Evolutionary conservation across 2,329 filamentous ascomycete species (phyloP).

Genomic region (Fusarium oxysporum): DNA sequence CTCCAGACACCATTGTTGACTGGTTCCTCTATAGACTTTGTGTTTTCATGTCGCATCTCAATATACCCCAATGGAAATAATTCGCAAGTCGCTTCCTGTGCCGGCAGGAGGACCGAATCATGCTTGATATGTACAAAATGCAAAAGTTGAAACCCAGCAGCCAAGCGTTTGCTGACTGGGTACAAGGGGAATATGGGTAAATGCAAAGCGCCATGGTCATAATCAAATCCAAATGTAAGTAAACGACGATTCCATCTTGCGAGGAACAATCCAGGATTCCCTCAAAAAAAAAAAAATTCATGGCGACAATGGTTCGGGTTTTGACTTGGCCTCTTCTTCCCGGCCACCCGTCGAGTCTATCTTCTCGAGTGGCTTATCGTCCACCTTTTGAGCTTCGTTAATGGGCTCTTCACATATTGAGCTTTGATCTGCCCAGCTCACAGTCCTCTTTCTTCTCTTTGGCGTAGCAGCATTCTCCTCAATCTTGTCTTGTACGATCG

Average conservation of each 20-base stretch:
- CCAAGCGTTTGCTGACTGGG: slow-evolving; percentile 8
- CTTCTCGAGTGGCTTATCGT: slow-evolving; percentile 30
- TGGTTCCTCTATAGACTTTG: slow-evolving; percentile 25
- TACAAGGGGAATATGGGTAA: slow-evolving; percentile 21
- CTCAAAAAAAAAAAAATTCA: too few relatives aligned
- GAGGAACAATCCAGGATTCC: neutral
- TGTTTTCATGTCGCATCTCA: slow-evolving; percentile 34
- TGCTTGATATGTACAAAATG: slow-evolving; percentile 36
- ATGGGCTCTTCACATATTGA: slow-evolving; percentile 31
- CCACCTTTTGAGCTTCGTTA: slow-evolving; percentile 13
- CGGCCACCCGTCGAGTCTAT: slow-evolving; percentile 19
- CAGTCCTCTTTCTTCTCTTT: slow-evolving; percentile 35
- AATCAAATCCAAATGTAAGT: slow-evolving; percentile 5
- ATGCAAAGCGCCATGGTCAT: slow-evolving; percentile 14
- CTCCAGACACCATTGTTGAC: slow-evolving; percentile 22
- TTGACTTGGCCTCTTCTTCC: slow-evolving; percentile 5
- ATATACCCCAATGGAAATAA: slow-evolving; percentile 20
- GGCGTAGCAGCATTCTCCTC: slow-evolving; percentile 30
- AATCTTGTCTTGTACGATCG: slow-evolving; percentile 28
- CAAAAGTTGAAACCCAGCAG: slow-evolving; percentile 17
- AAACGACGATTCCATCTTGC: neutral
- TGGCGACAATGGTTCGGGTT: slow-evolving; percentile 15
- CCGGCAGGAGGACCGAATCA: slow-evolving; percentile 29
- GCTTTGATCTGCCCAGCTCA: slow-evolving; percentile 43
- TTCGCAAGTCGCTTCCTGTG: slow-evolving; percentile 14